phyloP scores from a whole-genome alignment of 2,329 filamentous ascomycete genomes.

The Colletotrichum agaves region DNA sequence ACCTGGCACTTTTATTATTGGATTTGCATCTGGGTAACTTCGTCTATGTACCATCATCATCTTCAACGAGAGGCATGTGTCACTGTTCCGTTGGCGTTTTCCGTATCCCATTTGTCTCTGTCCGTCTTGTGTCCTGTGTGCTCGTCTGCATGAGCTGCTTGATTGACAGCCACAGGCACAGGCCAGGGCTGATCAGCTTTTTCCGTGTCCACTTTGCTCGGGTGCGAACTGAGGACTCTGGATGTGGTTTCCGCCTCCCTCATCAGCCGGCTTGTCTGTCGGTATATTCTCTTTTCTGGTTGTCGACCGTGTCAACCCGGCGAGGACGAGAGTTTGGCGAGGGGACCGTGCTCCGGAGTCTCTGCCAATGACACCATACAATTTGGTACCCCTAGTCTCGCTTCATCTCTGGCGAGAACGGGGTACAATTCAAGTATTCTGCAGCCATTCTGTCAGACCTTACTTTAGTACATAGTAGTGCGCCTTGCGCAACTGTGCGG shows the following conservation, averaged over 20 bases:
- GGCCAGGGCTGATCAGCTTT: conserved; percentile 19
- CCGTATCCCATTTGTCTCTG: background rate
- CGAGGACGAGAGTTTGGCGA: conserved; percentile 13
- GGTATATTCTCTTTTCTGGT: background rate
- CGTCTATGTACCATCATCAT: conserved; percentile 29
- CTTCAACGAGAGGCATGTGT: conserved; percentile 18
- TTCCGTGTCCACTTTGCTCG: conserved; percentile 1
- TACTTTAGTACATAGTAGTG: background rate
- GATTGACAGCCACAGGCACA: conserved; percentile 17
- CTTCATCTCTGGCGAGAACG: background rate
- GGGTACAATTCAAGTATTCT: conserved; percentile 1
- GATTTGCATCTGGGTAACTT: conserved; percentile 15
- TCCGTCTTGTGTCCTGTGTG: background rate
- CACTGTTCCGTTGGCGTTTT: background rate
- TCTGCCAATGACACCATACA: conserved; percentile 12
- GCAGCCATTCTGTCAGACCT: background rate
- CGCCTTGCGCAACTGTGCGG: background rate
- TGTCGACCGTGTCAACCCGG: conserved; percentile 24
- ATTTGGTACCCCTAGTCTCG: background rate
- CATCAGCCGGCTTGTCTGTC: background rate
- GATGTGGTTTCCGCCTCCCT: background rate
- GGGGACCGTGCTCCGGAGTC: conserved; percentile 20
- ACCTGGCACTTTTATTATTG: conserved; percentile 13
- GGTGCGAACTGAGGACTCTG: background rate
- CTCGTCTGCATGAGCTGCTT: conserved; percentile 14